Evolutionary conservation across 257 asterid genomes (phyloP).

Genomic region (Anisodus acutangulus): DNA sequence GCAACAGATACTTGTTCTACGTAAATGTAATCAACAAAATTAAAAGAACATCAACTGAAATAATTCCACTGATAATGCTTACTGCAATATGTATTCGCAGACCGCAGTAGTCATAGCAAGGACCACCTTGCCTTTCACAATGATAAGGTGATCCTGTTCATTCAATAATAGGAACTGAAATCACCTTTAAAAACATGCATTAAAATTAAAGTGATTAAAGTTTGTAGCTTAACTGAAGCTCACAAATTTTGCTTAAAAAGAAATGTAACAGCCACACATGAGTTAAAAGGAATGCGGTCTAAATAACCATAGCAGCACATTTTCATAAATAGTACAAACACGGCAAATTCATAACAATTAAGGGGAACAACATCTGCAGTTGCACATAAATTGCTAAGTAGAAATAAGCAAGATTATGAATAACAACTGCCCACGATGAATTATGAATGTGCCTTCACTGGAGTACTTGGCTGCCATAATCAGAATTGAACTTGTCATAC

Average conservation of each 20-base stretch:
- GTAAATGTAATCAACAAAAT: neutral
- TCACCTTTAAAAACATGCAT: neutral
- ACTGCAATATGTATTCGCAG: neutral
- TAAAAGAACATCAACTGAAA: neutral
- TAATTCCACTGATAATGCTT: neutral
- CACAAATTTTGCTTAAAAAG: neutral
- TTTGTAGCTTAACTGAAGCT: neutral
- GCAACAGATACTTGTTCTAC: neutral
- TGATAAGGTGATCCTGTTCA: neutral
- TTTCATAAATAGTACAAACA: neutral
- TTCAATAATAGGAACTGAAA: neutral
- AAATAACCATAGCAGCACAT: neutral
- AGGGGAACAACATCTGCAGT: neutral
- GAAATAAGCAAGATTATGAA: neutral
- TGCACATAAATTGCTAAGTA: neutral
- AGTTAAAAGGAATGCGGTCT: neutral
- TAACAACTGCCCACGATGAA: neutral
- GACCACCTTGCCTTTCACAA: neutral
- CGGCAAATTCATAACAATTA: neutral
- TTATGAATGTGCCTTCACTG: conserved; percentile 54
- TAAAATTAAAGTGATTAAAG: neutral
- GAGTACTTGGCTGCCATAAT: conserved; percentile 90
- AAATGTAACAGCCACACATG: neutral
- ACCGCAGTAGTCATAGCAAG: neutral
- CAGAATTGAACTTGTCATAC: conserved; percentile 74